Percentiles rank a stretch among this genome's conserved stretches.
Conservation (phyloP, 345 rosid genomes). For the Sapria himalayana region DNA sequence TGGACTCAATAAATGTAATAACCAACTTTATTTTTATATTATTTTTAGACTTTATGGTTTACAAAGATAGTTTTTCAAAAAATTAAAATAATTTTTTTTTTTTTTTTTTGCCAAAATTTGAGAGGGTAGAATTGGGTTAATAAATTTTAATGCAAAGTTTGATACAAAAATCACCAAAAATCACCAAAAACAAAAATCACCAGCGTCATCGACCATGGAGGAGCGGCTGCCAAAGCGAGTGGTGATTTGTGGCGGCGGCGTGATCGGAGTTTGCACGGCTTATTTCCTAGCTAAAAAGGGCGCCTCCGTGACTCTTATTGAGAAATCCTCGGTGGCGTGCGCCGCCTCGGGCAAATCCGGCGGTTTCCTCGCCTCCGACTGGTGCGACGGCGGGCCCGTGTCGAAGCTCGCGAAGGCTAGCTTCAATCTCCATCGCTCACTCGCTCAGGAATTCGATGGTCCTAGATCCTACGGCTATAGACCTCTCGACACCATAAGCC, state of each 20-base stretch:
- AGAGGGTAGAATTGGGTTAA: too few relatives aligned
- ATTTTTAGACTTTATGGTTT: too few relatives aligned
- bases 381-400: conserved; percentile 68
- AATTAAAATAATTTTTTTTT: too few relatives aligned
- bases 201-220: conserved; percentile 13
- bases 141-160: too few relatives aligned
- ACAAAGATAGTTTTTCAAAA: too few relatives aligned
- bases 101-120: too few relatives aligned
- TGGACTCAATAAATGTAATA: too few relatives aligned
- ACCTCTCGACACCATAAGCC: conserved; percentile 38
- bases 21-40: too few relatives aligned
- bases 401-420: conserved; percentile 51
- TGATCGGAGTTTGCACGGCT: conserved; percentile 77
- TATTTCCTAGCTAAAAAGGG: conserved; percentile 61
- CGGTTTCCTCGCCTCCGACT: conserved; percentile 73
- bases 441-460: conserved; percentile 56
- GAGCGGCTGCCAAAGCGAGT: conserved; percentile 17
- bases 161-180: too few relatives aligned
- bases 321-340: conserved; percentile 61
- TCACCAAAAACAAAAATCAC: too few relatives aligned
- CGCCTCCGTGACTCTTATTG: conserved; percentile 49
- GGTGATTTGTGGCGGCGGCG: conserved; percentile 61
- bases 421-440: conserved; percentile 66
- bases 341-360: conserved; percentile 88
- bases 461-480: conserved; percentile 57